These are phyloP conservation scores for Pigoraptor vietnamica DNA, from an alignment of 78 protist species.

Conservation along the genomic window DNA sequence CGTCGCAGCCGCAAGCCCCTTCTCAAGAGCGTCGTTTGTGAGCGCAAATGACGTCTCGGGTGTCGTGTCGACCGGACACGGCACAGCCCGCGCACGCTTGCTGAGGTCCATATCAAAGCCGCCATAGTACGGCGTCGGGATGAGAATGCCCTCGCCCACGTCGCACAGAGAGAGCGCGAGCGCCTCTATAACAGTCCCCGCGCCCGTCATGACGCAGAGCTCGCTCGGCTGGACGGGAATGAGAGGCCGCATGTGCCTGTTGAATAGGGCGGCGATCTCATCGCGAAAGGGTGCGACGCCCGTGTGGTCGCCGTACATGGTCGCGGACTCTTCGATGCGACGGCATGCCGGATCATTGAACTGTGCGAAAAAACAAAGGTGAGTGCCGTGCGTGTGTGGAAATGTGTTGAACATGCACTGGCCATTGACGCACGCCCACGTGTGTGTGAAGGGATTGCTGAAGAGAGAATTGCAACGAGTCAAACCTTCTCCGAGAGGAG, in stretches of 20 bases:
- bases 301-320: not conserved
- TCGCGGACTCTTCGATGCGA: not conserved
- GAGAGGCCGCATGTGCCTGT: not conserved
- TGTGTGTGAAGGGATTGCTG: no score
- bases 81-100: not conserved
- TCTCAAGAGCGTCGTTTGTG: not conserved
- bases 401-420: not conserved
- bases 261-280: not conserved
- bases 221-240: not conserved
- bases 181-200: not conserved
- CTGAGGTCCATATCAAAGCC: slow-evolving; percentile 12
- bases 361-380: not conserved
- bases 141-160: not conserved
- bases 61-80: not conserved
- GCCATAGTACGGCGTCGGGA: slow-evolving; percentile 5
- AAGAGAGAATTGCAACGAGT: no score
- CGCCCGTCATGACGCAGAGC: not conserved
- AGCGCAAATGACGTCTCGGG: no score
- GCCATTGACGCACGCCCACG: not conserved
- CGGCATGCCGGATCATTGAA: not conserved
- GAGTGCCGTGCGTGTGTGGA: not conserved
- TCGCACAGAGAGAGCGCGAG: not conserved
- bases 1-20: no score
- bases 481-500: no score
- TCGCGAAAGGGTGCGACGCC: not conserved